Conservation (phyloP, 257 asterid genomes). For the Henckelia pumila region DNA sequence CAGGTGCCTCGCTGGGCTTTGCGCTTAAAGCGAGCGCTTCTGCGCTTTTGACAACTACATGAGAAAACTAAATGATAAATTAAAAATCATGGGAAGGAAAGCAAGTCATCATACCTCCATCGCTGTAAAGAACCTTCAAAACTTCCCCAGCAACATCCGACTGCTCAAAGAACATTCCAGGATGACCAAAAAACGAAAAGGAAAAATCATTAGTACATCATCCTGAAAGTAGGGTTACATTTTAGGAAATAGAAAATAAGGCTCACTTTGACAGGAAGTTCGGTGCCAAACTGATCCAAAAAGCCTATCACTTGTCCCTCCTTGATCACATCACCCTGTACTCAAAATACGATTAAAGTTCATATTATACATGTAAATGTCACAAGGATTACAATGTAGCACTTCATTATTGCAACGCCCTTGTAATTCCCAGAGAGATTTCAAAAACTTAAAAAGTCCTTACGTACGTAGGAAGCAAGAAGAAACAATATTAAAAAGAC, state of each 20-base stretch:
- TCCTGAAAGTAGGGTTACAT: slow-evolving; percentile 18
- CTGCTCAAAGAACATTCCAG: slow-evolving; percentile 41
- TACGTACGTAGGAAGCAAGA: too few relatives aligned
- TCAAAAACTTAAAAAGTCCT: too few relatives aligned
- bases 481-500: too few relatives aligned
- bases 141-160: slow-evolving; percentile 85
- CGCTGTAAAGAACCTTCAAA: slow-evolving; percentile 62
- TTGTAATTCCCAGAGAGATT: too few relatives aligned
- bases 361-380: background rate
- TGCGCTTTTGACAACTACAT: too few relatives aligned
- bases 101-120: slow-evolving; percentile 60
- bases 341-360: background rate
- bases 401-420: too few relatives aligned
- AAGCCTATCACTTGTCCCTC: slow-evolving; percentile 81
- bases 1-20: too few relatives aligned
- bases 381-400: background rate
- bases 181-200: slow-evolving; percentile 8
- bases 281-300: slow-evolving; percentile 64
- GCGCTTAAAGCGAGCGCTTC: too few relatives aligned
- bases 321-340: slow-evolving; percentile 77
- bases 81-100: slow-evolving; percentile 2
- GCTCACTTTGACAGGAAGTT: slow-evolving; percentile 73
- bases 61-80: slow-evolving; percentile 9
- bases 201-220: slow-evolving; percentile 22
- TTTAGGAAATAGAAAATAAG: slow-evolving; percentile 3